phyloP scores from a whole-genome alignment of 345 rosid genomes.

The Euclidium syriacum region DNA sequence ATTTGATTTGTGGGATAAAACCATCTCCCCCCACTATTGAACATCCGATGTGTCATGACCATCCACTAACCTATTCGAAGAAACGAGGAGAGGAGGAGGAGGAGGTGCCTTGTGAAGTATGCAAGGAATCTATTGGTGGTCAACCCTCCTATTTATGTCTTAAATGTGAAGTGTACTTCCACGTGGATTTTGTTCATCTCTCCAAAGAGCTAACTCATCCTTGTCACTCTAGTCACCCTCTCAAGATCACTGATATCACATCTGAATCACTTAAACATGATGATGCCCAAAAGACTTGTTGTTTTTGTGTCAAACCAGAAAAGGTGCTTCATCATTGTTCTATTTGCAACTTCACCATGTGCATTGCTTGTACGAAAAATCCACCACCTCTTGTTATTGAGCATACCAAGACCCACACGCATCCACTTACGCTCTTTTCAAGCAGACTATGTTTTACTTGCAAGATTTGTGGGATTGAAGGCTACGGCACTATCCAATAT shows the following conservation, averaged over 20 bases:
- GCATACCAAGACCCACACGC: neutral
- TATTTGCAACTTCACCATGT: neutral
- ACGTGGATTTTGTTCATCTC: neutral
- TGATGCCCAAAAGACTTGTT: neutral
- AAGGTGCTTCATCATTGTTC: neutral
- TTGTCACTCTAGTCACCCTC: neutral
- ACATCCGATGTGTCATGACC: neutral
- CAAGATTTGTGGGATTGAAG: neutral
- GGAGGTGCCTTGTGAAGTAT: neutral
- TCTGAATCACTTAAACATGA: neutral
- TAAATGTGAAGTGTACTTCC: neutral
- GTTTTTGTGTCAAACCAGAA: neutral
- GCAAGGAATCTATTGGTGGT: neutral
- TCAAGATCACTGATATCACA: neutral
- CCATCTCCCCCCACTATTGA: neutral
- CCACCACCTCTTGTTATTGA: neutral
- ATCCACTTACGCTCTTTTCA: neutral
- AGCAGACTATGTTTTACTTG: neutral
- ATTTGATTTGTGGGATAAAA: conserved; percentile 1
- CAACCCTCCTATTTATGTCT: neutral
- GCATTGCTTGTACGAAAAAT: neutral
- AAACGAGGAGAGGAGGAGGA: neutral
- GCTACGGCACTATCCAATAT: neutral
- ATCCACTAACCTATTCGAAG: conserved; percentile 1
- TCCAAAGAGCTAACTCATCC: neutral